phyloP scores from a whole-genome alignment of 75 land plant species.

The Cryptomeria japonica region DNA sequence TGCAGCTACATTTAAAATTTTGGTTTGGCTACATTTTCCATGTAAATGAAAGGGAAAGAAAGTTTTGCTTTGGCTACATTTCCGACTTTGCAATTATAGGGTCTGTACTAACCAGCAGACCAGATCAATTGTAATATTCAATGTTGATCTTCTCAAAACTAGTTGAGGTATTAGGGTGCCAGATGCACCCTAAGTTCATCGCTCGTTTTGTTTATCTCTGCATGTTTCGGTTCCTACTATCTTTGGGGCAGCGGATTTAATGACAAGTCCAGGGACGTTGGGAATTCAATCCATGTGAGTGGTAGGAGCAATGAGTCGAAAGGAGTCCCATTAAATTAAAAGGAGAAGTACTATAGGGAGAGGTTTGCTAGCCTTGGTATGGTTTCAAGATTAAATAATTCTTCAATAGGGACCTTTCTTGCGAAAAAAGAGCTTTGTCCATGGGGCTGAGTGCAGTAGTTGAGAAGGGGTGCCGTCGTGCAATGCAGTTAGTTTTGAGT shows the following conservation, averaged over 20 bases:
- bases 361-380: not conserved
- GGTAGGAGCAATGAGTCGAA: not conserved
- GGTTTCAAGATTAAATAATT: not conserved
- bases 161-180: not conserved
- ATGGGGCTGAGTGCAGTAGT: not conserved
- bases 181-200: not conserved
- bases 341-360: not conserved
- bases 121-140: too few relatives aligned
- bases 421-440: not conserved
- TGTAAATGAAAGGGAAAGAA: not conserved
- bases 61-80: not conserved
- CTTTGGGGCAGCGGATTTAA: not conserved
- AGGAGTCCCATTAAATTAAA: not conserved
- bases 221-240: not conserved
- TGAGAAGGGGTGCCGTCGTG: too few relatives aligned
- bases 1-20: not conserved
- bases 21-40: not conserved
- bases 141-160: not conserved
- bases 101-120: not conserved
- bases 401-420: not conserved
- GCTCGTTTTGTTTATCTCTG: not conserved
- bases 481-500: not conserved
- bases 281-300: too few relatives aligned
- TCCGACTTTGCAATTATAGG: not conserved
- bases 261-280: too few relatives aligned